Base-by-base conservation (phyloP, 2,329 filamentous ascomycete species). In the Colletotrichum caudatum region DNA sequence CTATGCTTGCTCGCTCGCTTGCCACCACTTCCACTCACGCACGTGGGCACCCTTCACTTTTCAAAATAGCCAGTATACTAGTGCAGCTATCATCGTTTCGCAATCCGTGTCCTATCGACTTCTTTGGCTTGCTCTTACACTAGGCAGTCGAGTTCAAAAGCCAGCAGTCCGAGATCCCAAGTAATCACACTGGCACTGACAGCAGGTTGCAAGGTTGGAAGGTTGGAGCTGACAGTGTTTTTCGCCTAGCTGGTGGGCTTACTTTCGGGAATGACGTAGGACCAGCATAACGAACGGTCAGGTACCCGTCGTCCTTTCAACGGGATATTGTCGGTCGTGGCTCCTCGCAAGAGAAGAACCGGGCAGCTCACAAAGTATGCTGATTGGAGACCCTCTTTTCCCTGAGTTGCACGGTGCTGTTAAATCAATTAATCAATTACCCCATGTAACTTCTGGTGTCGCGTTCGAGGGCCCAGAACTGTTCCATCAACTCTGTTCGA, bases 261-360 rank as follows among this genome's bases (percentile, higher is more conserved):
- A 39, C 51, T 58, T 35, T 71, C 57, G 64, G 64, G 69, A 68
- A 71, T 71, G 64, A 71, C 69, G 69, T 71, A 62, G 64, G 41
- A 53, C 58, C 18, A 71, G 51, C 68, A 62, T 68, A 59, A 63
- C 37, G 68, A 63, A 68, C 64, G 58, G 51, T 68, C 69, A 71
- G 64, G 69, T 71, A 68, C 64, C 69, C 64, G 58, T 57, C 63
- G 35, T 63, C 68, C 54, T 63, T 71, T 53, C 69, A 71, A 64
- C 69, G 63, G 63, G 64, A 37, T 44, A 61, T 37, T 61, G 26
- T 48, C 18, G 41, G 26, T 11, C 41, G 41, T 20, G 58, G 58
- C 41, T 16, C 46, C 58, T 23, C 16, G 37, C 26, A 29, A 18
- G 50, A 29, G 50, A 29, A 51, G 23, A 6, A 18, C 50, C 12